Evolutionary conservation across 2,329 filamentous ascomycete species (phyloP).

Genomic region (Gnomoniopsis smithogilvyi): DNA sequence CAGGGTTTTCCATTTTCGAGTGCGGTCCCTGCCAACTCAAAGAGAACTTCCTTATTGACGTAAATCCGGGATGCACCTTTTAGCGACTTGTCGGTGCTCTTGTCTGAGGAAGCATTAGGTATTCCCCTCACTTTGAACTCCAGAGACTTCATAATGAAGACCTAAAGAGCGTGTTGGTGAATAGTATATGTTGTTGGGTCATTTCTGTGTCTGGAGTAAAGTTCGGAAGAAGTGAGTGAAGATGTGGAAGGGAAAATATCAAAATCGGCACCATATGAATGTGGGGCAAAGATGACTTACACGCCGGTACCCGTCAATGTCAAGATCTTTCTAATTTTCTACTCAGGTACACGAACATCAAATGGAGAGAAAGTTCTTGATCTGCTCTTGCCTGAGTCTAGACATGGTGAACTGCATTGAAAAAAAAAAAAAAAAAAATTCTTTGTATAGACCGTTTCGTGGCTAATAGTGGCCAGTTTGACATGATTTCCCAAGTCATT

Average conservation of each 20-base stretch:
- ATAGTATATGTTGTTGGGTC: neutral
- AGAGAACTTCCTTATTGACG: conserved; percentile 44
- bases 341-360: neutral
- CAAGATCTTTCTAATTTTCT: neutral
- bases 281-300: conserved; percentile 5
- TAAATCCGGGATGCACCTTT: conserved; percentile 45
- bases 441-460: too few species aligned
- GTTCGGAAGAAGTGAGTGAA: neutral
- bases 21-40: conserved; percentile 37
- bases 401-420: too few species aligned
- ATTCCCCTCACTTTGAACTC: conserved; percentile 39
- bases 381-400: too few species aligned
- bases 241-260: conserved; percentile 1
- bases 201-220: neutral
- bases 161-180: neutral
- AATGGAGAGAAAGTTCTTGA: neutral
- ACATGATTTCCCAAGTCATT: too few species aligned
- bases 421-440: too few species aligned
- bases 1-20: conserved; percentile 38
- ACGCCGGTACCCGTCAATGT: neutral
- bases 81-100: conserved; percentile 39
- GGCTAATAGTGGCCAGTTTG: too few species aligned
- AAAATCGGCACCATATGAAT: neutral
- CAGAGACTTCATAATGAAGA: conserved; percentile 12
- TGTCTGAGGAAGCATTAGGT: conserved; percentile 27